Base-by-base conservation (phyloP, 768 basidiomycete genomes). In the Podaxis sp. region DNA sequence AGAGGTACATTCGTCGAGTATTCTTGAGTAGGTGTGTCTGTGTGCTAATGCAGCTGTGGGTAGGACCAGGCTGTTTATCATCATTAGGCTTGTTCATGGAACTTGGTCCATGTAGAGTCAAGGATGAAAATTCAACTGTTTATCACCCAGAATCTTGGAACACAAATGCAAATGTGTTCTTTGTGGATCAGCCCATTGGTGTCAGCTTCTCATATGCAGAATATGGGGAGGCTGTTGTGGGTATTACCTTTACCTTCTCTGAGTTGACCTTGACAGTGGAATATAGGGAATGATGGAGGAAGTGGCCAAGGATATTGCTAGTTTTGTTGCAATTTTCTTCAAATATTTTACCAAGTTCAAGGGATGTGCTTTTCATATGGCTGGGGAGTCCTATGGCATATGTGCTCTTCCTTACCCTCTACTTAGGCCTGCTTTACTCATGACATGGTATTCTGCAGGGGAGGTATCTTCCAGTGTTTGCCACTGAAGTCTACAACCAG, bases 361-460 rank as follows among this genome's bases (percentile, higher is more conserved):
- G 66, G 88, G 87, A 2, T 76, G 89, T 2, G 70, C 77, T 2
- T 86, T 88, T 72, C 87, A 89, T 64, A 80, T 89, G 77, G 77
- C 84, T 1, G 86, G 92, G 12, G 92, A 93, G 73, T 92, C 89
- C 0, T 93, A 93, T 66, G 91, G 84, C 1, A 91, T 90, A 64
- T 63, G 85, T 68, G 52, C 42, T 26, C 51, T 24, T 26, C 4
- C 28, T 33, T 7, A 30, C 28, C 28, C 28, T 17, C 26, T 42
- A 4, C 13, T 19, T 40, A 3, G 24, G 8, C 11, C 30, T 22
- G 13, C 7, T 1, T 1, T 9, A 11, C 54, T 75, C 28, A 24
- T 26, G 28, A 11, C 33, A 24, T 12, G 7, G 19, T 59, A 19
- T 52, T 33, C 8, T 52, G 11, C 33, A 89, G 88, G 88, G 89